Base-by-base conservation (phyloP, 495 filamentous ascomycete genomes). In the Hypomontagnella submonticulosa region DNA sequence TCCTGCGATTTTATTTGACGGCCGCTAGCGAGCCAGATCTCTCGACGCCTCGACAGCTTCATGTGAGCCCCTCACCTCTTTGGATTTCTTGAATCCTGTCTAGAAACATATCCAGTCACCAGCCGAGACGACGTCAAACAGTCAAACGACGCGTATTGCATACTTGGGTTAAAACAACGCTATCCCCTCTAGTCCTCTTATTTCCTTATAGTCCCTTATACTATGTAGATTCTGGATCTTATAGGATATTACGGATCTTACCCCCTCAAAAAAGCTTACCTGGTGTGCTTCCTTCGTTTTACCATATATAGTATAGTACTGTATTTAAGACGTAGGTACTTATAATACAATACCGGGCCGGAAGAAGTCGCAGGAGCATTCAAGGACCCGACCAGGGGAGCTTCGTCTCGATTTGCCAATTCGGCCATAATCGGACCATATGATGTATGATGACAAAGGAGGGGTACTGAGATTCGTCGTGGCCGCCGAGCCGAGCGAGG, bases 1-100 rank as follows among this genome's bases (percentile, higher is more conserved):
- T 73, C 54, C 42, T 61, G 57, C 58, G 55, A 66, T 70, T 51
- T 69, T 71, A 73, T 73, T 73, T 68, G 71, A 71, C 60, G 47
- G 40, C 57, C 63, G 38, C 53, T 63, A 66, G 68, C 62, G 68
- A 63, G 65, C 61, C 62, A 66, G 63, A 69, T 62, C 67, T 66
- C 67, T 62, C 34, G 20, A 57, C 41, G 49, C 57, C 57, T 60
- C 33, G 42, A 64, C 30, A 59, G 46, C 66, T 66, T 66, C 64
- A 30, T 59, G 38, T 54, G 38, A 64, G 61, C 72, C 67, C 72
- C 67, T 71, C 70, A 67, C 53, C 56, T 65, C 19, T n/a, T n/a
- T n/a, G n/a, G n/a, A n/a, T n/a, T n/a, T n/a, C n/a, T 46, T 33
- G 46, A 70, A 67, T 32, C 32, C 46, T 56, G 61, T 44, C 61